Evolutionary conservation across 1,139 yeast genomes (phyloP).

Genomic region (Zygoascus sp.): DNA sequence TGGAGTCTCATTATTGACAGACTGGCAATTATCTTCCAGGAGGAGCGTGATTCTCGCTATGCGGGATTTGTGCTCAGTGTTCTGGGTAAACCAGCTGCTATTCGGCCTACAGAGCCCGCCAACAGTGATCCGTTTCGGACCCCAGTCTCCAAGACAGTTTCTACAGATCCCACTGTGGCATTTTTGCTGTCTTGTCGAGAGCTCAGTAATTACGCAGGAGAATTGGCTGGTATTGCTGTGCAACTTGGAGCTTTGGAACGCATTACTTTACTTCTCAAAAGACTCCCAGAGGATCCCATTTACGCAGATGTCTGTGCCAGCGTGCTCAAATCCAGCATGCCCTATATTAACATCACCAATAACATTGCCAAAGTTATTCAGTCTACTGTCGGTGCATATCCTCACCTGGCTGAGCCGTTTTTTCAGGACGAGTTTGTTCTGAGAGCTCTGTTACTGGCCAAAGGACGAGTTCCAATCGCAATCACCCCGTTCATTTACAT

Average conservation of each 20-base stretch:
- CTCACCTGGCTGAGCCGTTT: conserved; percentile 55
- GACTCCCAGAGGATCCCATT: conserved; percentile 43
- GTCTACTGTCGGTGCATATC: conserved; percentile 49
- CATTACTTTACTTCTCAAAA: conserved; percentile 41
- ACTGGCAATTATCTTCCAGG: conserved; percentile 38
- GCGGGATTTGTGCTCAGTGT: not conserved
- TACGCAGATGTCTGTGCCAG: conserved; percentile 53
- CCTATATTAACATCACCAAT: conserved; percentile 58
- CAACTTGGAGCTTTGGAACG: conserved; percentile 43
- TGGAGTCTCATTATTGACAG: conserved; percentile 69
- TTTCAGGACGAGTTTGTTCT: conserved; percentile 53
- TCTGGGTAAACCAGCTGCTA: conserved; percentile 27
- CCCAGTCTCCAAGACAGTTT: conserved; percentile 28
- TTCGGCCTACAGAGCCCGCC: conserved; percentile 37
- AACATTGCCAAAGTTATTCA: conserved; percentile 50
- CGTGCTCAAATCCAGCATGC: conserved; percentile 54
- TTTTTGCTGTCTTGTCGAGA: conserved; percentile 14
- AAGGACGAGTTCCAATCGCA: conserved; percentile 73
- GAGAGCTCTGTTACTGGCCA: conserved; percentile 52
- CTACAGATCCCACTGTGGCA: conserved; percentile 12
- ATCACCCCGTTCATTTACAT: conserved; percentile 59
- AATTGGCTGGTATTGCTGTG: conserved; percentile 39
- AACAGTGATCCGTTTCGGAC: conserved; percentile 21
- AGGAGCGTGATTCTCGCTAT: not conserved
- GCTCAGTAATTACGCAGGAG: conserved; percentile 21